Evolutionary conservation across 2,329 filamentous ascomycete species (phyloP), one percentile per base, ranked within the genome.

Genomic region (Thermoascus crustaceus): DNA sequence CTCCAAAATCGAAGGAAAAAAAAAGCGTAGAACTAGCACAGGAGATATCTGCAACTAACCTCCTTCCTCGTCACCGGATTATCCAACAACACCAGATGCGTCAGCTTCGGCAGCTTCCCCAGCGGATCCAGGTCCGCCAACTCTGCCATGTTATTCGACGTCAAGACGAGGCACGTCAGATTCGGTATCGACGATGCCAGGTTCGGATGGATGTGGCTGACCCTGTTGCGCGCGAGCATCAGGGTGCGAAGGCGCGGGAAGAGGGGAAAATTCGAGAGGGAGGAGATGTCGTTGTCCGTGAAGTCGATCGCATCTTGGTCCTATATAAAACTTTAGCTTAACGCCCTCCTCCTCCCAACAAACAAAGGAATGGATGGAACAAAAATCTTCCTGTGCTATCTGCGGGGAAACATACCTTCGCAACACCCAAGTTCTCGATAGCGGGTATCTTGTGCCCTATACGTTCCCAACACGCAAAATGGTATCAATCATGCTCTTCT

Each of bases 221-320:
- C 74, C 49, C 91, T 82, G 66, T 98, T 98, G 46, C 87, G 80
- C 35, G 87, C 87, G 36, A 94, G 76, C 31, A 98, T 78, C 26
- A 98, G 76, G 13, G 86, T 94, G 50, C 78, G 83, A 52, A 96
- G 72, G 49, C 91, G 83, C 30, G 86, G 88, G 37, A 84, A 89
- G 33, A 94, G 78, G 3, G 91, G 91, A 60, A 98, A 94, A 68
- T 95, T 95, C 47, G 80, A 82, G 45, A 98, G 76, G 32, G 82
- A 72, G 50, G 85, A 78, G 55, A 98, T 89, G 64, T 95, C 88
- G 64, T 98, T 98, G 72, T 98, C 91, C 63, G 91, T 96, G 54
- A 98, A 81, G 68, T 98, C 91, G 72, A 98, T 93, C 47, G 85
- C 80, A 70, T 96, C 91, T 75, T 93, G 87, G 52, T 88, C 85